Conservation (phyloP, 2,329 filamentous ascomycete genomes). For the Achaetomium macrosporum region DNA sequence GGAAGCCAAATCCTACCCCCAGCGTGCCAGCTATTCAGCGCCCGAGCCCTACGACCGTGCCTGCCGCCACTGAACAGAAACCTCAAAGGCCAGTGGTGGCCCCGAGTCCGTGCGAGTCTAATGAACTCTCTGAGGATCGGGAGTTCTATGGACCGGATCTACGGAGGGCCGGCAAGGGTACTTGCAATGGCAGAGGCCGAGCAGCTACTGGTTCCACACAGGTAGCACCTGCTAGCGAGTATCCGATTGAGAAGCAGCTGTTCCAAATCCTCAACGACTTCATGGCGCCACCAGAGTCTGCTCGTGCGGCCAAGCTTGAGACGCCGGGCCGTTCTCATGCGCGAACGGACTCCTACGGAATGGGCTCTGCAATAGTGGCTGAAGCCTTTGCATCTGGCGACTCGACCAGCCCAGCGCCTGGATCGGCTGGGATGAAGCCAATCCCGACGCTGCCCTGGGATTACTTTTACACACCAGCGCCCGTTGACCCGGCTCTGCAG, state of each 20-base stretch:
- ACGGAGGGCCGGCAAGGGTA: neutral
- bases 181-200: neutral
- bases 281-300: constrained; percentile 37
- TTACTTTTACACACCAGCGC: constrained; percentile 35
- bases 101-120: constrained; percentile 18
- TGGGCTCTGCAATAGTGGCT: constrained; percentile 47
- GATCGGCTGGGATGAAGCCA: constrained; percentile 31
- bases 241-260: constrained; percentile 36
- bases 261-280: constrained; percentile 46
- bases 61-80: neutral
- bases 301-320: constrained; percentile 14
- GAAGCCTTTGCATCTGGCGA: constrained; percentile 41
- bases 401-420: constrained; percentile 28
- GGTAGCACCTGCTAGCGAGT: constrained; percentile 18
- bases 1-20: constrained; percentile 11
- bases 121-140: constrained; percentile 22
- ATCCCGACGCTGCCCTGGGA: constrained; percentile 46
- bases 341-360: constrained; percentile 43
- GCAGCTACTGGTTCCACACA: neutral
- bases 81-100: neutral
- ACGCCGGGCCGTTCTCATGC: constrained; percentile 14
- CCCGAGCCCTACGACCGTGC: neutral
- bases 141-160: constrained; percentile 18
- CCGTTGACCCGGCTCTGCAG: constrained; percentile 8
- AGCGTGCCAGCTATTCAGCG: neutral